Base-by-base conservation (phyloP, 1,284 basidiomycete genomes). In the Puccinia novopanici region DNA sequence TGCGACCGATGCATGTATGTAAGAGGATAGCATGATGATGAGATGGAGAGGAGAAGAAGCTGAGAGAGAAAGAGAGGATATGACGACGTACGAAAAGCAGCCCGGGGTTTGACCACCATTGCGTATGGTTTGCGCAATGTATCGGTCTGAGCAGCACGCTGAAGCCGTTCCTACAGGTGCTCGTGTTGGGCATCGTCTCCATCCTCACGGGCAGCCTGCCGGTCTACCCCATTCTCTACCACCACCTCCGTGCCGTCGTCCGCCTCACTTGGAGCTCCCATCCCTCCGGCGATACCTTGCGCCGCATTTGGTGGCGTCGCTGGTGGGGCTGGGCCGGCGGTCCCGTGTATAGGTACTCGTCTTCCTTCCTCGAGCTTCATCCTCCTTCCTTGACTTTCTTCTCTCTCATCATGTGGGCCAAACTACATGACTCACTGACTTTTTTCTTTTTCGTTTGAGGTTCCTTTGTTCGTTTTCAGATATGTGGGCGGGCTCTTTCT, bases 281-380 rank as follows among this genome's bases (percentile, higher is more conserved):
- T 17, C 37, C 74, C 13, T 65, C 40, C 24, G 74, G 75, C 15
- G 63, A 77, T 42, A 63, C 37, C 8, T 45, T 77, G 27, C 75
- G 65, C 52, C 30, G 37, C 17, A 52, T 77, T 8, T 77, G 75
- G 75, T 77, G 75, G 75, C 22, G 10, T 77, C 63, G 48, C 15
- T 77, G 75, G 75, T 77, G 75, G 75, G 65, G 63, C 50, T 77
- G 75, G 75, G 48, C 34, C 4, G 75, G 75, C 24, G 75, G 75
- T 15, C 75, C 75, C 10, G 65, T 55, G 0, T 77, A 68, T 42
- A 67, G 75, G 75, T 77, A 22, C 17, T 42, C 24, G 15, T 19
- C 6, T 2, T 59, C 22, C 3, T 55, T 15, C 19, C 12, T 27
- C 22, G 13, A 67, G 12, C 4, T 27, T 10, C 22, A 27, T 70